phyloP scores from a whole-genome alignment of 345 rosid genomes.

The Salix viminalis region DNA sequence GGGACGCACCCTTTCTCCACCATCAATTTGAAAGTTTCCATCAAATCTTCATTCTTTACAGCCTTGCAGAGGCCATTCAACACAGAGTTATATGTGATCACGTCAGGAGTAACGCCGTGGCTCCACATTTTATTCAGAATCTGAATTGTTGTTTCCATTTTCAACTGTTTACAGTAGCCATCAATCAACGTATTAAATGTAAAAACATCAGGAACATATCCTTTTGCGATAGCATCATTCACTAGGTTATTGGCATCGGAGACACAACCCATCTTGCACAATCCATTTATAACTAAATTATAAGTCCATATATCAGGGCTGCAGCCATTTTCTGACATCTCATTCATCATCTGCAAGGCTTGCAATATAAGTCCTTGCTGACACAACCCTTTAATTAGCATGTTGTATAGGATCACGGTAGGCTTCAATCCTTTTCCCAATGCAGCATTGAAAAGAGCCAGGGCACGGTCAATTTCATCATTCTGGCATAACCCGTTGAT shows the following conservation, averaged over 20 bases:
- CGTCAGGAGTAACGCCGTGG: constrained; percentile 66
- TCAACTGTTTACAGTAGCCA: constrained; percentile 69
- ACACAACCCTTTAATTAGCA: constrained; percentile 69
- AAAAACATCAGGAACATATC: constrained; percentile 69
- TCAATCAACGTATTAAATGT: constrained; percentile 88
- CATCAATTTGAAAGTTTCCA: constrained; percentile 69
- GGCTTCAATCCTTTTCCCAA: constrained; percentile 55
- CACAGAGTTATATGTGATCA: constrained; percentile 80
- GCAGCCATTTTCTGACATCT: constrained; percentile 62
- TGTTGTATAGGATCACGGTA: constrained; percentile 57
- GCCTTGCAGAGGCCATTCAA: constrained; percentile 88
- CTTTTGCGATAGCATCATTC: constrained; percentile 63
- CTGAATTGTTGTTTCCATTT: constrained; percentile 68
- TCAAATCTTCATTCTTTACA: constrained; percentile 67
- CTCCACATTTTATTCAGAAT: constrained; percentile 60
- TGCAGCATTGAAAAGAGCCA: constrained; percentile 59
- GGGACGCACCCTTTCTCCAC: constrained; percentile 65
- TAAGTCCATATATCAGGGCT: constrained; percentile 72
- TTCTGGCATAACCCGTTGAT: constrained; percentile 65
- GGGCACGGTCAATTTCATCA: constrained; percentile 65
- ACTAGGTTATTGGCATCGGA: constrained; percentile 68
- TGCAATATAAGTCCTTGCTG: constrained; percentile 66
- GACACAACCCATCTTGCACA: constrained; percentile 86
- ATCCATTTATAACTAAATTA: constrained; percentile 70
- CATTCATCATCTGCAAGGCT: constrained; percentile 64